Conservation (phyloP, 345 rosid species). For the Arabis alpina region DNA sequence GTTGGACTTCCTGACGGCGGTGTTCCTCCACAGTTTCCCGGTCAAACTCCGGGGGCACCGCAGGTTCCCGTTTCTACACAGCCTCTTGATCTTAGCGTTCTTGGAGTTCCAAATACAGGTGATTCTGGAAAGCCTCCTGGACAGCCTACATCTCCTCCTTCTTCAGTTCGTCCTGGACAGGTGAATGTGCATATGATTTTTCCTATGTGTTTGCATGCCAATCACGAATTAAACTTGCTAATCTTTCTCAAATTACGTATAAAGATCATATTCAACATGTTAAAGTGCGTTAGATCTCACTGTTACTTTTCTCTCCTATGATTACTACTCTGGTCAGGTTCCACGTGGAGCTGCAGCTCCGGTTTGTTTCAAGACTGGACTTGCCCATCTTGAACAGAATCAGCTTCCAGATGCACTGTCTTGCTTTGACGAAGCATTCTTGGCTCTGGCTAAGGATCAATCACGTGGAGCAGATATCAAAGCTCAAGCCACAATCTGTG, state of each 20-base stretch:
- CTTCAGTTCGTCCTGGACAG: constrained; percentile 95
- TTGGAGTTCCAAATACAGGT: constrained; percentile 68
- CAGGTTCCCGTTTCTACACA: constrained; percentile 60
- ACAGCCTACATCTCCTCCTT: constrained; percentile 59
- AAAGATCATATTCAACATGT: background rate
- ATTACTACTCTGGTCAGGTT: constrained; percentile 53
- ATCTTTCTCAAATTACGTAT: background rate
- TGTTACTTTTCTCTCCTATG: constrained; percentile 4
- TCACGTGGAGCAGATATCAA: constrained; percentile 96
- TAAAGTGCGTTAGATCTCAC: constrained; percentile 22
- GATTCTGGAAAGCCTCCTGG: constrained; percentile 70
- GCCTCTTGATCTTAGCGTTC: constrained; percentile 94
- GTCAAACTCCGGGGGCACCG: constrained; percentile 50
- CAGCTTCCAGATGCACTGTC: constrained; percentile 97
- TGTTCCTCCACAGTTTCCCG: constrained; percentile 68
- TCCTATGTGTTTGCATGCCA: background rate
- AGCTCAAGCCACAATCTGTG: constrained; percentile 97
- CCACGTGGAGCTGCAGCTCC: constrained; percentile 96
- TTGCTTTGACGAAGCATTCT: constrained; percentile 95
- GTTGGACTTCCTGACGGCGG: constrained; percentile 90
- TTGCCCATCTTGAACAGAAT: constrained; percentile 96
- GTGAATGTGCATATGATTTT: constrained; percentile 42
- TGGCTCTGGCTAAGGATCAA: constrained; percentile 93
- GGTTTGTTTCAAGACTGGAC: constrained; percentile 89
- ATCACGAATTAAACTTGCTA: constrained; percentile 7